Base-by-base conservation (phyloP, 1,139 yeast species). In the Candida pseudocylindracea region DNA sequence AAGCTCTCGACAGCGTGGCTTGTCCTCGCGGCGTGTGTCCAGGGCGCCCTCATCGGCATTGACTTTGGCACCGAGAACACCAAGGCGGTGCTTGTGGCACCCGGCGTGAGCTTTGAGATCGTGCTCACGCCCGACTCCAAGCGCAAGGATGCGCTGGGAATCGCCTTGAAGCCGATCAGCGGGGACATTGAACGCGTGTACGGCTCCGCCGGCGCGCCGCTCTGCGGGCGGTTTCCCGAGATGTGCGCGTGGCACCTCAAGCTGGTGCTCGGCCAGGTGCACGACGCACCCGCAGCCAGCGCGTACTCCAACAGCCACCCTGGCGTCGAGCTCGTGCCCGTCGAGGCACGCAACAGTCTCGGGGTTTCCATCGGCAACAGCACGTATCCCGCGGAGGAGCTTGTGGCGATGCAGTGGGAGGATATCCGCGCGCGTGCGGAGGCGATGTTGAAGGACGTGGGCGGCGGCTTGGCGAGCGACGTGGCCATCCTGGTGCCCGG, bases 11-110 rank as follows among this genome's bases (percentile, higher is more conserved):
- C 6, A 4, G 20, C 20, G 20, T 25, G 26, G 26, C 26, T 27
- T 12, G 8, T n/a, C 6, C 29, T 27, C 13, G 29, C 29, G 8
- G 29, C 12, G 12, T 10, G 12, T n/a, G 29, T 12, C 12, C 10
- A 3, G 2, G 66, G 67, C 8, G 92, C 93, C 2, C 66, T 88
- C 12, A 55, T 88, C 33, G 96, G 95, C 25, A 60, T 88, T 31
- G 99, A 88, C 50, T 74, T 67, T 46, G 98, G 99, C 34, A 76
- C 79, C 37, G 92, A 83, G 46, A 78, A 63, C 57, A 70, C 88
- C 28, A 88, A 91, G 49, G 81, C 93, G 2, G 80, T 76, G 33
- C 58, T 88, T 34, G 75, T 91, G 32, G 94, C 95, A 1, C 96
- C 96, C 1, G 81, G 85, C 8, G 69, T 83, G 26, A 76, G 85